Evolutionary conservation across 345 rosid genomes (phyloP).

Genomic region (Cardiospermum halicacabum): DNA sequence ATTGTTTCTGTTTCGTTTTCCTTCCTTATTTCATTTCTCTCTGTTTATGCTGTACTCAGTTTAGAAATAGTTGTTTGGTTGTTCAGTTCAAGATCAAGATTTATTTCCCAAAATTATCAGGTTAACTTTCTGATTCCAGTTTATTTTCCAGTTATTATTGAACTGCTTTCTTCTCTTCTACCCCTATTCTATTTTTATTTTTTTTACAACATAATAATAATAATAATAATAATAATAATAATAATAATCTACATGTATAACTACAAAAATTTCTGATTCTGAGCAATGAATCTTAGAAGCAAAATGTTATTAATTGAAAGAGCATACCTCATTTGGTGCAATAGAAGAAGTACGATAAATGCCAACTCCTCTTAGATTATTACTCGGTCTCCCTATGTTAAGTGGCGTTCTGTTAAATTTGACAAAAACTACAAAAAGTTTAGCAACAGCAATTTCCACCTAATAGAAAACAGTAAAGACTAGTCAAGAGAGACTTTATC

Average conservation of each 20-base stretch:
- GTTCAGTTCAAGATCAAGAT: too few relatives aligned
- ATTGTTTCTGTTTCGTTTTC: too few relatives aligned
- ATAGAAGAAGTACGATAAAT: constrained; percentile 57
- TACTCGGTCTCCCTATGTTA: constrained; percentile 47
- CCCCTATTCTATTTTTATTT: too few relatives aligned
- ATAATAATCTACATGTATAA: not conserved
- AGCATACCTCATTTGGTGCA: constrained; percentile 77
- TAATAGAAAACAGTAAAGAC: not conserved
- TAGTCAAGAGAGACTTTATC: not conserved
- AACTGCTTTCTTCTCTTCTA: too few relatives aligned
- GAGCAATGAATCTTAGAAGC: constrained; percentile 11
- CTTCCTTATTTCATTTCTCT: too few relatives aligned
- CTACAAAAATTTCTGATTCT: constrained; percentile 4
- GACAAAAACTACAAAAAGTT: constrained; percentile 17
- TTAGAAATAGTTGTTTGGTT: too few relatives aligned
- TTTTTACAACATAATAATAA: too few relatives aligned
- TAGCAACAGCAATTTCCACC: constrained; percentile 1
- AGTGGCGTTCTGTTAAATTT: constrained; percentile 42
- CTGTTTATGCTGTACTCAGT: too few relatives aligned
- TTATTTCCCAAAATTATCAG: too few relatives aligned
- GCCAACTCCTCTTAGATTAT: constrained; percentile 38
- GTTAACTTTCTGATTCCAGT: too few relatives aligned
- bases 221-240: too few relatives aligned
- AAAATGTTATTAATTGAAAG: constrained; percentile 5
- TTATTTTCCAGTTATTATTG: too few relatives aligned